Conservation (phyloP, 2,329 filamentous ascomycete genomes). For the Colletotrichum sp. region DNA sequence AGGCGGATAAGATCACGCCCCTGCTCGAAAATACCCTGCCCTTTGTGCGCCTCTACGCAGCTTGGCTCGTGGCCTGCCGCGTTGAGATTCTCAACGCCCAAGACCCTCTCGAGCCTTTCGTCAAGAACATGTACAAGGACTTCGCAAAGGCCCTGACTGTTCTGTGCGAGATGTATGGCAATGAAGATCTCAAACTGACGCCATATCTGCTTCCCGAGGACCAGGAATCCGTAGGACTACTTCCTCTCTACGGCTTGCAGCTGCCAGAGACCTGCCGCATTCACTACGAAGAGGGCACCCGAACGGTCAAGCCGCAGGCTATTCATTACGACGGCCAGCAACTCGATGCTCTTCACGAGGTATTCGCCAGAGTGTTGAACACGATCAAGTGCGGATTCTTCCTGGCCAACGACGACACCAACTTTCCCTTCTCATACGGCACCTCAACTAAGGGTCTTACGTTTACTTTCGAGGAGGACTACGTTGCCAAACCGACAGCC, state of each 20-base stretch:
- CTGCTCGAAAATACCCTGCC: slow-evolving; percentile 51
- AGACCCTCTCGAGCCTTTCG: slow-evolving; percentile 47
- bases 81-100: slow-evolving; percentile 51
- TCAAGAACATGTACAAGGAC: slow-evolving; percentile 51
- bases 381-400: slow-evolving; percentile 54
- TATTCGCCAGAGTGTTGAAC: slow-evolving; percentile 51
- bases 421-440: slow-evolving; percentile 14
- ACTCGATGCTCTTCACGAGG: not conserved
- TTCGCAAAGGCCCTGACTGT: slow-evolving; percentile 52
- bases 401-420: slow-evolving; percentile 42
- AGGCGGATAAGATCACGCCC: slow-evolving; percentile 37
- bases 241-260: slow-evolving; percentile 42
- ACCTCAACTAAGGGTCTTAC: slow-evolving; percentile 8
- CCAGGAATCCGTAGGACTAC: slow-evolving; percentile 48
- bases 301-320: slow-evolving; percentile 43
- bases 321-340: slow-evolving; percentile 32
- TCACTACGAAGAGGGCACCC: slow-evolving; percentile 37
- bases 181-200: slow-evolving; percentile 41
- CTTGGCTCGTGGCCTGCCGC: slow-evolving; percentile 56
- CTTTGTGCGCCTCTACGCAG: slow-evolving; percentile 56
- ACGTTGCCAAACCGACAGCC: not conserved
- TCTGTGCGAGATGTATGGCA: slow-evolving; percentile 51
- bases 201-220: slow-evolving; percentile 60
- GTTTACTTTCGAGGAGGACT: slow-evolving; percentile 10
- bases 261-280: slow-evolving; percentile 46